Conservation (phyloP, 306 rosid species). For the Glycine soja region DNA sequence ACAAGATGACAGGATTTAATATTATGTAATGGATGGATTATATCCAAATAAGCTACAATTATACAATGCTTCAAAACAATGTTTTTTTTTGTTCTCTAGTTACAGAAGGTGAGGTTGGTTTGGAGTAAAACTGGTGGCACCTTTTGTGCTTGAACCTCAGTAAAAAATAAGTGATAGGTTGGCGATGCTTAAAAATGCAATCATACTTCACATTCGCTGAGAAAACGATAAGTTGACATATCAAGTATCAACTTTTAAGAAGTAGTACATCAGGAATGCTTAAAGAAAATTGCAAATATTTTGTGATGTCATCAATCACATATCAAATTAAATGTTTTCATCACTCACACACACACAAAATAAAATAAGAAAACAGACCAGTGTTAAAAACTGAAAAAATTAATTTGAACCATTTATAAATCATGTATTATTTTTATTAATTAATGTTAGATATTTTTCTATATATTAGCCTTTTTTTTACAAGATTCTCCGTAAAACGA, state of each 20-base stretch:
- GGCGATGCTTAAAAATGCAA: background rate
- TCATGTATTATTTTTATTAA: too few relatives aligned
- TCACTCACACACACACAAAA: background rate
- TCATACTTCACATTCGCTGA: too few relatives aligned
- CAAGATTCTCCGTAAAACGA: too few relatives aligned
- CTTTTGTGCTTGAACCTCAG: background rate
- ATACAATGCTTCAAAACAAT: background rate
- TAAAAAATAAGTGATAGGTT: background rate
- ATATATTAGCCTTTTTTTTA: too few relatives aligned
- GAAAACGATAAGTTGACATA: constrained; percentile 22
- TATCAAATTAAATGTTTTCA: background rate
- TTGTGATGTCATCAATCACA: background rate
- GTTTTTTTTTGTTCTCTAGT: background rate
- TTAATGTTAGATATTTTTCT: too few relatives aligned
- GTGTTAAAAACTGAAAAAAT: too few relatives aligned
- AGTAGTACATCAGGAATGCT: constrained; percentile 3
- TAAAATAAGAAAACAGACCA: too few relatives aligned
- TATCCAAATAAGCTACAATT: background rate
- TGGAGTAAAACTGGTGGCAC: background rate
- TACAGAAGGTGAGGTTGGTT: background rate
- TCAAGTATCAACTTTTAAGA: background rate
- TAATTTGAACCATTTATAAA: too few relatives aligned
- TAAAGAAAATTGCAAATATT: background rate
- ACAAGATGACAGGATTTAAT: background rate
- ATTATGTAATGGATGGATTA: background rate